Evolutionary conservation across 164 flowering plant species (phyloP).

Genomic region (Paratinospora sagittata): DNA sequence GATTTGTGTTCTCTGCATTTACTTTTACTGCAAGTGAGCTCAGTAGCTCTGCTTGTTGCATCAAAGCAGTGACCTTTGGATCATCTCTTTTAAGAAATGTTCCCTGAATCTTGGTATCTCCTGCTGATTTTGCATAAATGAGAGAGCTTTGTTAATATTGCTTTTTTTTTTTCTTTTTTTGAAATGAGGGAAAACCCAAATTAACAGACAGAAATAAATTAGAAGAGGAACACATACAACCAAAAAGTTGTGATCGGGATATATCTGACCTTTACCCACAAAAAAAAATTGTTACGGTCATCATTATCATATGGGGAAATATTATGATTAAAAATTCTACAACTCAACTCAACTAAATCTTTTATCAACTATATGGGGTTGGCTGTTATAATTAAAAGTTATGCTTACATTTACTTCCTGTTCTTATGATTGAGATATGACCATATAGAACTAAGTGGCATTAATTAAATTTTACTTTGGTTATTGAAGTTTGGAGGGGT

Average conservation of each 20-base stretch:
- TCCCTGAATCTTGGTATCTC: constrained; percentile 43
- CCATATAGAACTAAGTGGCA: background rate
- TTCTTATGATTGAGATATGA: constrained; percentile 7
- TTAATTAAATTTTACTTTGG: background rate
- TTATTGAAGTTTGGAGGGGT: constrained; percentile 7
- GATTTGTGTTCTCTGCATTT: constrained; percentile 58
- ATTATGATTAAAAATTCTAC: background rate
- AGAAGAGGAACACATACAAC: background rate
- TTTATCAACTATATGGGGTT: too few species aligned
- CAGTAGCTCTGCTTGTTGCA: constrained; percentile 92
- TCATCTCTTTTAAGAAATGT: constrained; percentile 76
- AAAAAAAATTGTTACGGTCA: background rate
- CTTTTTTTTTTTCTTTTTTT: background rate
- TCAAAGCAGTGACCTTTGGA: constrained; percentile 68
- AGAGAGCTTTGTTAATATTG: background rate
- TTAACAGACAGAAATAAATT: background rate
- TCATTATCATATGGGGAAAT: background rate
- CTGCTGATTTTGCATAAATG: constrained; percentile 29
- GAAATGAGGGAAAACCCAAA: background rate
- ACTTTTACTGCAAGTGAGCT: constrained; percentile 84
- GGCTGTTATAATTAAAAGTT: background rate
- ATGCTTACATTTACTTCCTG: background rate
- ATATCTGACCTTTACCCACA: background rate
- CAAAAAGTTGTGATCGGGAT: background rate
- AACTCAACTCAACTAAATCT: too few species aligned